A percentile compares a stretch with the other conserved stretches of the same genome.
Conservation (phyloP, 225 moss, liverwort and hornwort genomes). For the Thuidium tamariscinum region DNA sequence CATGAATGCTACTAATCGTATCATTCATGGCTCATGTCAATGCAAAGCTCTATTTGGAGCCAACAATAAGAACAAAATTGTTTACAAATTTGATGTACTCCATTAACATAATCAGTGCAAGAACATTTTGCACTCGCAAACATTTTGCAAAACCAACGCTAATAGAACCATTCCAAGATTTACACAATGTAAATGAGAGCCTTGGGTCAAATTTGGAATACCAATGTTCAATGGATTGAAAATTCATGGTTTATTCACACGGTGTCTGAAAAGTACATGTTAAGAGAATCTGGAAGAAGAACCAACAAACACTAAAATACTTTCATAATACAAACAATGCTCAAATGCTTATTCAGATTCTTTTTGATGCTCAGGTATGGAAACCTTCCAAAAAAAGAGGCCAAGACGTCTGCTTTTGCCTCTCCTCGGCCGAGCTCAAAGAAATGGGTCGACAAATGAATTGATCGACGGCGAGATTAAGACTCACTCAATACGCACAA, state of each 20-base stretch:
- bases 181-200: background rate
- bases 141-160: background rate
- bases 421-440: background rate
- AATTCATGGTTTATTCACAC: background rate
- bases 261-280: background rate
- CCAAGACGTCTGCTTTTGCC: background rate
- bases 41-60: fast-evolving
- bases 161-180: background rate
- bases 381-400: background rate
- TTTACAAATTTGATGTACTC: background rate
- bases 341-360: background rate
- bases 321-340: too few relatives aligned
- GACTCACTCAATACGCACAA: background rate
- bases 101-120: background rate
- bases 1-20: too few relatives aligned
- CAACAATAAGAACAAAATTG: background rate
- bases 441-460: background rate
- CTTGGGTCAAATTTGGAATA: too few relatives aligned
- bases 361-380: background rate
- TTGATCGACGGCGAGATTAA: background rate
- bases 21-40: too few relatives aligned
- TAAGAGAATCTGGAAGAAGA: background rate
- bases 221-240: too few relatives aligned
- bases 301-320: background rate
- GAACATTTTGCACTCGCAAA: too few relatives aligned